Evolutionary conservation across 768 basidiomycete species (phyloP), one percentile per base, ranked within the genome.

Genomic region (Suillus cothurnatus): DNA sequence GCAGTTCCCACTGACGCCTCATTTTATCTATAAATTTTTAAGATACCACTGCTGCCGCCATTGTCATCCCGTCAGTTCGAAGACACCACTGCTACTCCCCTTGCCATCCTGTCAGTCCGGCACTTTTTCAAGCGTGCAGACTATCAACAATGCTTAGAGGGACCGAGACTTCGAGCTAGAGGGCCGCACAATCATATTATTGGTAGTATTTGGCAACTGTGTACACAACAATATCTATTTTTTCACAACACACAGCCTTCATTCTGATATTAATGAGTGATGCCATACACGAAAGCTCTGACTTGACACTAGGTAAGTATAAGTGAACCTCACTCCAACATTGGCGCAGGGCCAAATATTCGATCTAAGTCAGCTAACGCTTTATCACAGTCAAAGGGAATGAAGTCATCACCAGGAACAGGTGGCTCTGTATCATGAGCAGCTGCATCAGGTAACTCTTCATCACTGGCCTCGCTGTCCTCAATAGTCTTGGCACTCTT

Each of bases 381-480:
- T 50, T 14, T 23, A 50, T 50, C 49, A 50, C 26, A 50, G 49
- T 50, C 49, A 50, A n/a, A n/a, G n/a, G n/a, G n/a, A n/a, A n/a
- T n/a, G n/a, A 50, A 50, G 49, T 50, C 49, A 58, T 58, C 57
- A 58, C 57, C 26, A 26, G 19, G 21, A n/a, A n/a, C n/a, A n/a
- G n/a, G n/a, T n/a, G n/a, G n/a, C n/a, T n/a, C n/a, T n/a, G n/a
- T n/a, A n/a, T n/a, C n/a, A n/a, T n/a, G 36, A 58, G 32, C 32
- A 34, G 32, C n/a, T n/a, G n/a, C n/a, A n/a, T n/a, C 47, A 49
- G 47, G 12, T 26, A 7, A 1, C 47, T 49, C 47, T 49, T 5
- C 6, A 49, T 49, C 23, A 49, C 23, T 14, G 12, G 5, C 14
- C 12, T 49, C 0, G 6, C 47, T 26, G n/a, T 49, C 47, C 23